Base-by-base conservation (phyloP, 331 rosid species). In the Arachis monticola region DNA sequence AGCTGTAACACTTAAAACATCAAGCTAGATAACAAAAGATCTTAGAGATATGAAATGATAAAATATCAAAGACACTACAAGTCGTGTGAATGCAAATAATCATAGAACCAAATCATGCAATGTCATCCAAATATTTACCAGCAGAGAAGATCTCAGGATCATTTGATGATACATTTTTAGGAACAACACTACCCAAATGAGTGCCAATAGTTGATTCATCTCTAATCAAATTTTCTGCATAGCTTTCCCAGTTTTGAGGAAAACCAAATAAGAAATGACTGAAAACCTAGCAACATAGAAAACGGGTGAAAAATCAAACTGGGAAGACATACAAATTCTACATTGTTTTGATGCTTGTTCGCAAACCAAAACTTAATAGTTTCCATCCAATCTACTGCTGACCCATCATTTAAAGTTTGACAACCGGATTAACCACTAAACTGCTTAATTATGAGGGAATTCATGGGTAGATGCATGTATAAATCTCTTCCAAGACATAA, bases 211-310 rank as follows among this genome's bases (percentile, higher is more conserved):
- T 44, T 6, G 74, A 59, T 63, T 81, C 87, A 77, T 74, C 72
- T 56, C 73, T 69, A 51, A 67, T 70, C 73, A 70, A 74, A 46
- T 78, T 78, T 38, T 48, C 79, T 47, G 85, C 90, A 83, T 40
- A 75, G 45, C 45, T 53, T 73, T 84, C 90, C 97, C 98, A 93
- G 78, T 85, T 6, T 8, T 73, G 17, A 80, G 92, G 93, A 80
- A 93, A 93, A 70, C 98, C 97, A 71, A 85, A 81, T 2, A 77
- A 7, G 74, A 93, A 72, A 40, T n/a, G 44, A 30, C 71, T 73
- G 70, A 77, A 79, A 74, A 89, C 83, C 97, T 93, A 79, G 31
- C 32, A 50, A 72, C 8, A 45, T 27, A 9, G 1, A 10, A 46
- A 9, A 30, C 35, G 13, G 66, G 9, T 22, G n/a, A 53, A 60